Base-by-base conservation (phyloP, 108 stramenopile species). In the Thalassiosira profunda region DNA sequence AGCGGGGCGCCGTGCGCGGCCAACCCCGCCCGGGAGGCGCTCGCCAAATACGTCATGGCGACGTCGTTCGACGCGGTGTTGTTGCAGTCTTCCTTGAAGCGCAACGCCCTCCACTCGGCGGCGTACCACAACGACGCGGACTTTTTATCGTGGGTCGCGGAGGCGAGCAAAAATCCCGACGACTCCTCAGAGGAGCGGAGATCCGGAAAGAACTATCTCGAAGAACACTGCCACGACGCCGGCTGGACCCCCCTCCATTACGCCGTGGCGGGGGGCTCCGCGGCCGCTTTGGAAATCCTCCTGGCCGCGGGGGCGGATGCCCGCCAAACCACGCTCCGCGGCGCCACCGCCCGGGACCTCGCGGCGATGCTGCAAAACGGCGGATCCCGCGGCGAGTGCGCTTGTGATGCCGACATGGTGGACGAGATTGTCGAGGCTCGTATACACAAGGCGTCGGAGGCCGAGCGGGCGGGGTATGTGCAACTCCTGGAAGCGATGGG, bases 181-280 rank as follows among this genome's bases (percentile, higher is more conserved):
- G 6, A 4, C 18, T 28, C 18, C 15, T 2, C 37, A 25, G 40
- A 55, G 28, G 74, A 62, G 10, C 35, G 47, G 37, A 43, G 35
- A 34, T 57, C 60, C 1, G 7, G 21, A 10, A 5, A 56, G 0
- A 46, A 42, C 9, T 74, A 61, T 44, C 35, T 89, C 42, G 76
- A 89, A 64, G 33, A 38, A 21, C 63, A 70, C 4, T 93, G 92
- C 56, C 28, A 65, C n/a, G 92, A 93, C 43, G 90, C 83, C 24
- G 93, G 93, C 11, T 94, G 84, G 85, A 72, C 85, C 25, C 81
- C 88, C n/a, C 53, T 91, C 29, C 88, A 91, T 75, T 94, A 94
- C 68, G 89, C 93, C 5, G 72, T 68, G 10, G 71, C 84, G 17
- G 80, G 83, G 0, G 90, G 90, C 30, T 84, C 84, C n/a, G 52